Base-by-base conservation (phyloP, 352 stramenopile species). In the Phytophthora podocarpi region DNA sequence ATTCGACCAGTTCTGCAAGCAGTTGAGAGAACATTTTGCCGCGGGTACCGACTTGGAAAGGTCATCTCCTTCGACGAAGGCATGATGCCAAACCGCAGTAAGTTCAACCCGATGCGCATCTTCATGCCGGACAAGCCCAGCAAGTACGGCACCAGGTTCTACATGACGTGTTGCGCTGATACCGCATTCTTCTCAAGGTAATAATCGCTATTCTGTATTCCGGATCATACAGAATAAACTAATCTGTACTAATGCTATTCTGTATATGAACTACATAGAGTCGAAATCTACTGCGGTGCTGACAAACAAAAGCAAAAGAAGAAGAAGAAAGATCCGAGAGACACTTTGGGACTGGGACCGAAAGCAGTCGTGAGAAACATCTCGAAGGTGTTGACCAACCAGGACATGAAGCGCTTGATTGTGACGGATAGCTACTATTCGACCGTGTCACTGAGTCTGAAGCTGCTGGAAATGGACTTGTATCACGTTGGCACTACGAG, bases 141-240 rank as follows among this genome's bases (percentile, higher is more conserved):
- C 42, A 53, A 57, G 24, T 70, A 47, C 26, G 62, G 52, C 0
- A 72, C 52, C 1, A 76, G 72, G 42, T 71, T 65, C 42, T 75
- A 71, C 24, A 45, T 71, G 43, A 56, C 54, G 0, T 67, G 66
- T 16, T 64, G 53, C 11, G 28, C 45, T 0, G 23, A 51, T 4
- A 68, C 55, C 0, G 55, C 51, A 13, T 66, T 71, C n/a, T 59
- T 48, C 23, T 42, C 41, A 3, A 43, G 48, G 61, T 65, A 34
- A 55, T 34, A 32, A 10, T 16, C n/a, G 2, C 18, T 28, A 42
- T 56, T 30, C 41, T 45, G 42, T 53, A 39, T 56, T 28, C 34
- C 37, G 42, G 20, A 55, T 20, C 8, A 0, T 59, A 43, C 42
- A 46, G 28, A 52, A 43, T 52, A 42, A 43, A 0, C 11, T 51